A percentile compares a stretch with the other conserved stretches of the same genome.
phyloP scores from a whole-genome alignment of 495 filamentous ascomycete genomes.

The Cladorrhinum samala region DNA sequence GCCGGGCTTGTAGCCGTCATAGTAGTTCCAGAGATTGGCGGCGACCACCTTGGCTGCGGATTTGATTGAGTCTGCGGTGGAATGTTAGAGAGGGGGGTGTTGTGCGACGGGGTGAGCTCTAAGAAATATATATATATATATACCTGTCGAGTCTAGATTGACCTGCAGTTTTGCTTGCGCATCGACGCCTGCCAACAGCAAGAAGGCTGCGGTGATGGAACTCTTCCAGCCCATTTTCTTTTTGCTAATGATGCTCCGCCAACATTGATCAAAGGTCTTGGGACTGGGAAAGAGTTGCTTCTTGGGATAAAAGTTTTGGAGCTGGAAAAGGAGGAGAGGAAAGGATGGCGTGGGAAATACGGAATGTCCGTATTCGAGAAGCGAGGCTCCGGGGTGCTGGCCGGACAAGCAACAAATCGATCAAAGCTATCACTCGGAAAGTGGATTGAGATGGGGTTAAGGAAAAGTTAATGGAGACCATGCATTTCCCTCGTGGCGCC shows the following conservation, averaged over 20 bases:
- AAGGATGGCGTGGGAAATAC: background rate
- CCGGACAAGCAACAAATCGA: too few relatives aligned
- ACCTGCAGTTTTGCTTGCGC: slow-evolving; percentile 15
- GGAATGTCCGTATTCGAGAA: background rate
- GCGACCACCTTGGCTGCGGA: slow-evolving; percentile 23
- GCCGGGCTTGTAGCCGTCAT: slow-evolving; percentile 58
- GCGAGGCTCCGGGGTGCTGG: too few relatives aligned
- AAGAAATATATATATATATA: too few relatives aligned
- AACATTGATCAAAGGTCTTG: too few relatives aligned
- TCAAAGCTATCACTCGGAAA: too few relatives aligned
- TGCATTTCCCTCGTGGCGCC: too few relatives aligned
- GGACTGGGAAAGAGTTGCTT: background rate
- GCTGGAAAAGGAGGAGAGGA: too few relatives aligned
- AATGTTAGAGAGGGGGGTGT: background rate
- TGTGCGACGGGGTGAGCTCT: background rate
- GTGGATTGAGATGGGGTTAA: too few relatives aligned
- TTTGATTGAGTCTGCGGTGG: slow-evolving; percentile 20
- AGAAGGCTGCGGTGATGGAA: slow-evolving; percentile 4
- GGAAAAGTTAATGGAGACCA: too few relatives aligned
- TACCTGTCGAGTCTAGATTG: slow-evolving; percentile 13
- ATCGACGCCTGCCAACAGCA: slow-evolving; percentile 4
- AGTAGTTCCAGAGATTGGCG: slow-evolving; percentile 55
- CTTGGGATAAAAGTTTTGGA: too few relatives aligned
- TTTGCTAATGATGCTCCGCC: background rate
- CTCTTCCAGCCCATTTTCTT: slow-evolving; percentile 7